Evolutionary conservation across 1,139 yeast genomes (phyloP), one percentile per base, ranked within the genome.

Genomic region (Magnusiomyces sp.): DNA sequence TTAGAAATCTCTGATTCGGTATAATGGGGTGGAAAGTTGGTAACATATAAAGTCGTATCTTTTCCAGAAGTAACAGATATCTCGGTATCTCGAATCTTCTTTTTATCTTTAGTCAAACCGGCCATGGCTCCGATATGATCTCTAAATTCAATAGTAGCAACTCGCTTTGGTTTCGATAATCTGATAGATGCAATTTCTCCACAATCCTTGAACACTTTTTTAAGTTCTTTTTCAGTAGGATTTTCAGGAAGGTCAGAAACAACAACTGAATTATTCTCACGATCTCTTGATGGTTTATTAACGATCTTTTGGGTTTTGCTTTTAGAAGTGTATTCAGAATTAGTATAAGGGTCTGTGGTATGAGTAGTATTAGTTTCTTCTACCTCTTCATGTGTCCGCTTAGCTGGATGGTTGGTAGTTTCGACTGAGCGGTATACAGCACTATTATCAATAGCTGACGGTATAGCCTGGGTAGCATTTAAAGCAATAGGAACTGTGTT

Each of bases 11-110:
- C 66, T 0, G 65, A 66, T 40, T 71, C 71, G 0, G 73, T 70
- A 58, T 65, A 75, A 1, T 70, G 62, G 0, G 89, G 83, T 0
- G 95, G 89, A 58, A 76, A 87, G 59, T 87, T 87, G 0, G 94
- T 77, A 1, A 80, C 80, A 78, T 83, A 84, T 0, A 84, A 58
- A 0, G 84, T 80, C 11, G 77, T 69, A 5, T 73, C 45, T 27
- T 58, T 54, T 1, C 77, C 69, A 38, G 76, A 66, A 5, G 61
- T 64, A 0, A 88, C 85, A 2, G 61, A 50, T 0, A 86, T 67
- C 41, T 70, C 72, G 2, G 59, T 55, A 0, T 70, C 75, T 0
- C 70, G 70, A 0, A 84, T 53, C 23, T 50, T 58, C 58, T 82
- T 83, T 53, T 68, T 69, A 40, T 79, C 75, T 55, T 75, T 79